Evolutionary conservation across 352 stramenopile species (phyloP).

Genomic region (Globisporangium parvum): DNA sequence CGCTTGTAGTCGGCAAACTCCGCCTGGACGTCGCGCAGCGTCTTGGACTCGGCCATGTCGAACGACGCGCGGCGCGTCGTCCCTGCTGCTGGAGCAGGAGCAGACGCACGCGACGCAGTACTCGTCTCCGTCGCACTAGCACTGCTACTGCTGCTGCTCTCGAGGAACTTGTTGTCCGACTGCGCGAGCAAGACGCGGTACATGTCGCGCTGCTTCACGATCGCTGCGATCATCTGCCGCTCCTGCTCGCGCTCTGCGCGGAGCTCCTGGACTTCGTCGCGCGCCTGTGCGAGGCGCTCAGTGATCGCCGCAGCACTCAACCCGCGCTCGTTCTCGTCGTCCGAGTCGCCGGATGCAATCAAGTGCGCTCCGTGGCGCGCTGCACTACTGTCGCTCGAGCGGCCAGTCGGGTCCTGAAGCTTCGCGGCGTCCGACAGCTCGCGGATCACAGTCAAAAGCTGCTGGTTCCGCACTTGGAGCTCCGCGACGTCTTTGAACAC

Average conservation of each 20-base stretch:
- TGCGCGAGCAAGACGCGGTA: constrained; percentile 91
- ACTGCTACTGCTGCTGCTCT: constrained; percentile 9
- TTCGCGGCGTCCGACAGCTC: constrained; percentile 60
- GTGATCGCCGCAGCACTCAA: constrained; percentile 29
- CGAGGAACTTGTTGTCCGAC: constrained; percentile 71
- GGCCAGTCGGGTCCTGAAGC: constrained; percentile 4
- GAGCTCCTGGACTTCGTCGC: constrained; percentile 80
- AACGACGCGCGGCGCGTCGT: constrained; percentile 21
- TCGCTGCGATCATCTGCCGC: constrained; percentile 87
- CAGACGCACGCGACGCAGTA: background rate
- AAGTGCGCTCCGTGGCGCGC: constrained; percentile 30
- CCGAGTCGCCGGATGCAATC: constrained; percentile 57
- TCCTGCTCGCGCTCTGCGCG: constrained; percentile 65
- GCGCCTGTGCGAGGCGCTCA: constrained; percentile 46
- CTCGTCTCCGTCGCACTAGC: background rate
- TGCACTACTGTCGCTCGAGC: background rate
- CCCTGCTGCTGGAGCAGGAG: background rate
- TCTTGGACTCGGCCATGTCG: constrained; percentile 30
- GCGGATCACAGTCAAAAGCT: constrained; percentile 78
- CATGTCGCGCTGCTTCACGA: constrained; percentile 96
- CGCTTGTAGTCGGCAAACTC: constrained; percentile 81
- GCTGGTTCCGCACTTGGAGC: constrained; percentile 90
- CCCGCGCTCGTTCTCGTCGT: constrained; percentile 40
- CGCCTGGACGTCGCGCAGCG: constrained; percentile 49
- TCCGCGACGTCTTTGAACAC: constrained; percentile 85